Conservation (phyloP, 202 grass and related monocot genomes). For the Elaeis oleifera region DNA sequence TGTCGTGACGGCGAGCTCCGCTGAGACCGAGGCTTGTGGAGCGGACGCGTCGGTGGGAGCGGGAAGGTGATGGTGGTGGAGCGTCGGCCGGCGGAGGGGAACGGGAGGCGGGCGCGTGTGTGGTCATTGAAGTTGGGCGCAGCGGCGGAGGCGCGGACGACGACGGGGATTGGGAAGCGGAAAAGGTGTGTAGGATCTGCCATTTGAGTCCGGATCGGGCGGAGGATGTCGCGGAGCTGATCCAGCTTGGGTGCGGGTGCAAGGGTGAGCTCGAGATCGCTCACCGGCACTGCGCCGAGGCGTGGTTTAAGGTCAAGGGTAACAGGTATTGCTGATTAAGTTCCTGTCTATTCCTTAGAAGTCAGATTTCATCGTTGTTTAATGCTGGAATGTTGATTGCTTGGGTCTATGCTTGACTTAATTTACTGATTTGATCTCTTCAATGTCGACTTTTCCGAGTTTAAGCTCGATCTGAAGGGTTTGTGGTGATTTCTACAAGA, state of each 20-base stretch:
- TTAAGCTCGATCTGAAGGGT: too few species aligned
- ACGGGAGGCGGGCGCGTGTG: neutral
- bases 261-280: conserved; percentile 56
- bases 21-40: too few species aligned
- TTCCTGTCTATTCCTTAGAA: too few species aligned
- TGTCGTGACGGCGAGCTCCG: too few species aligned
- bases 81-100: neutral
- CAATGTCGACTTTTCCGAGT: too few species aligned
- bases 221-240: conserved; percentile 32
- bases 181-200: conserved; percentile 57
- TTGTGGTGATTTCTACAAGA: too few species aligned
- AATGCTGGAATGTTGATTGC: too few species aligned
- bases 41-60: neutral
- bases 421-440: too few species aligned
- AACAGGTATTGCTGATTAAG: conserved; percentile 35
- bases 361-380: too few species aligned
- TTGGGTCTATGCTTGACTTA: too few species aligned
- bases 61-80: neutral
- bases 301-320: conserved; percentile 72
- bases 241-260: conserved; percentile 54
- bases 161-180: neutral
- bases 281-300: conserved; percentile 65
- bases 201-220: conserved; percentile 30
- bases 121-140: conserved; percentile 6
- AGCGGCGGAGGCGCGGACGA: neutral